These are phyloP conservation scores for Avicennia marina DNA, from an alignment of 257 asterid genomes.

Conservation along the genomic window DNA sequence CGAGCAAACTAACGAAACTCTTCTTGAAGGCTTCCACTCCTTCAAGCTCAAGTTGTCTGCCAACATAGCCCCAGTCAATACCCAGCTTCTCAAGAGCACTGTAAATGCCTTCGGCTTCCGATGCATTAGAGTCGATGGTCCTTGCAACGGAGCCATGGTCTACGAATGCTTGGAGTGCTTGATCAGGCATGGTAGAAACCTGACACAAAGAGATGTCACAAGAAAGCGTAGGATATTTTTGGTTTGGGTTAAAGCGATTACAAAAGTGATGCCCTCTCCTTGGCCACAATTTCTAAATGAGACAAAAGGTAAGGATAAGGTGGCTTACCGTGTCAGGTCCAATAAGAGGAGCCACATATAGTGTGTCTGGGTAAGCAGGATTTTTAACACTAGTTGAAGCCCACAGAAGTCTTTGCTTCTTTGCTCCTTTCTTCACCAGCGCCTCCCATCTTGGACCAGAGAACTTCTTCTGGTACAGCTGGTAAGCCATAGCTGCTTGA, in stretches of 20 bases:
- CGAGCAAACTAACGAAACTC: slow-evolving; percentile 94
- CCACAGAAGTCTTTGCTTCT: slow-evolving; percentile 98
- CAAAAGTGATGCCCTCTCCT: background rate
- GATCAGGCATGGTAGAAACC: slow-evolving; percentile 99
- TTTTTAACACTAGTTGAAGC: slow-evolving; percentile 99
- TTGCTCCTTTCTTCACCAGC: slow-evolving; percentile 96
- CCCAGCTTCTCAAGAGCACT: slow-evolving; percentile 89
- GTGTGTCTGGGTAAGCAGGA: slow-evolving; percentile 94
- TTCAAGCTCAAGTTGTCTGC: slow-evolving; percentile 83
- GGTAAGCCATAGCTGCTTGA: slow-evolving; percentile 91
- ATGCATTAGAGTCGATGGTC: slow-evolving; percentile 84
- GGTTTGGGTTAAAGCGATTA: background rate
- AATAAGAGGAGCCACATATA: slow-evolving; percentile 97
- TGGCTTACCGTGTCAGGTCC: slow-evolving; percentile 93
- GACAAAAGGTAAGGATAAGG: slow-evolving; percentile 29
- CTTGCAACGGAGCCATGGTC: slow-evolving; percentile 91
- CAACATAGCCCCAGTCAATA: slow-evolving; percentile 82
- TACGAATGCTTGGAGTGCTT: slow-evolving; percentile 90
- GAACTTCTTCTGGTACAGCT: slow-evolving; percentile 92
- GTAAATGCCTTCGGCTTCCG: slow-evolving; percentile 91
- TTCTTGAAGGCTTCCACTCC: slow-evolving; percentile 97
- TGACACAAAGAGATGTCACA: slow-evolving; percentile 8
- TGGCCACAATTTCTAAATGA: slow-evolving; percentile 17
- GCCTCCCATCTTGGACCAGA: slow-evolving; percentile 99
- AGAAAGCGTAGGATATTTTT: background rate